Evolutionary conservation across 139 green algal genomes (phyloP).

Genomic region (Coelastrella sp.): DNA sequence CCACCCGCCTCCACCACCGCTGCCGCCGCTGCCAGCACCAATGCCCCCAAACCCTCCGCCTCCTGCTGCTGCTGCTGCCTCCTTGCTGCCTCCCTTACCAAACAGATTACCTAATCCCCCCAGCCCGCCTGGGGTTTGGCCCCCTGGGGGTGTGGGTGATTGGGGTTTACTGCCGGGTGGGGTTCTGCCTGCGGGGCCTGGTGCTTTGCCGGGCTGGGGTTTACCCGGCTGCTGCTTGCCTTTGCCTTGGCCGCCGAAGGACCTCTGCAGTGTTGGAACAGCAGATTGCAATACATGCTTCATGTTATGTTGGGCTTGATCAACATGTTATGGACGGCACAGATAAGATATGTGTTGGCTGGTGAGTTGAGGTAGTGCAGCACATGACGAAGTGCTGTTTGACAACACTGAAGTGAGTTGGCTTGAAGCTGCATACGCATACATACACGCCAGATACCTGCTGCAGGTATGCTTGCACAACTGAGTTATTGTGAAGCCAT

Average conservation of each 20-base stretch:
- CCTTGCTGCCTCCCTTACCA: constrained; percentile 3
- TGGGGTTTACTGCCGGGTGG: constrained; percentile 3
- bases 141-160: neutral
- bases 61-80: constrained; percentile 3
- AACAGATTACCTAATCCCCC: constrained; percentile 8
- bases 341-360: too few species aligned
- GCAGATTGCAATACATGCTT: neutral
- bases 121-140: constrained; percentile 15
- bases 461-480: too few species aligned
- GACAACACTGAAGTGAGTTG: too few species aligned
- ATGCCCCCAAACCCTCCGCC: constrained; percentile 21
- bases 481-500: too few species aligned
- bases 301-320: too few species aligned
- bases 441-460: too few species aligned
- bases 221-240: constrained; percentile 20
- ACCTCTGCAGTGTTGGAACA: neutral
- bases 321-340: too few species aligned
- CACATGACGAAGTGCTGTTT: too few species aligned
- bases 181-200: too few species aligned
- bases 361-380: too few species aligned
- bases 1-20: constrained; percentile 42
- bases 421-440: too few species aligned
- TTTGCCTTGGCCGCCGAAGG: constrained; percentile 30
- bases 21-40: neutral
- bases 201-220: too few species aligned